Evolutionary conservation across 495 filamentous ascomycete genomes (phyloP).

Genomic region (Glonium stellatum): DNA sequence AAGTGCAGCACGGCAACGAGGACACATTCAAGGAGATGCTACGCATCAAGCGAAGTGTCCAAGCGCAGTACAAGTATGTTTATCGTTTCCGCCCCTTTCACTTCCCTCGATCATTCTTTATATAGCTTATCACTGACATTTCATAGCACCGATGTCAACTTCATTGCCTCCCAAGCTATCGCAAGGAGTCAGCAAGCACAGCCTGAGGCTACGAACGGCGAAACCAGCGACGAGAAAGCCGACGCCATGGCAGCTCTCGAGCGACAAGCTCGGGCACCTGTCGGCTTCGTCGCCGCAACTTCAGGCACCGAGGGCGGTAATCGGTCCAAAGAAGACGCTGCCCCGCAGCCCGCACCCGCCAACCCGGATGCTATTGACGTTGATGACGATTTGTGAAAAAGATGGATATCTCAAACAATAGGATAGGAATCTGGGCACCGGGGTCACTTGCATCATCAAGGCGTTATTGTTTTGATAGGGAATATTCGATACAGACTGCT

Average conservation of each 20-base stretch:
- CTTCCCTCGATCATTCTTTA: neutral
- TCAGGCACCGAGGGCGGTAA: slow-evolving; percentile 72
- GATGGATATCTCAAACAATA: neutral
- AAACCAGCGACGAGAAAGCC: slow-evolving; percentile 37
- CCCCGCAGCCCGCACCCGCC: slow-evolving; percentile 44
- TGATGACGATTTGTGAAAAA: slow-evolving; percentile 44
- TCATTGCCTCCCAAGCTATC: slow-evolving; percentile 93
- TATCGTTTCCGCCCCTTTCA: neutral
- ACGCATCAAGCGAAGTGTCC: slow-evolving; percentile 91
- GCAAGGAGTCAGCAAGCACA: slow-evolving; percentile 65
- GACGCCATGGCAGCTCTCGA: slow-evolving; percentile 93
- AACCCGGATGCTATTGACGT: slow-evolving; percentile 91
- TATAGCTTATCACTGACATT: neutral
- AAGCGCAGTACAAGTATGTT: slow-evolving; percentile 85
- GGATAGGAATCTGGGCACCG: neutral
- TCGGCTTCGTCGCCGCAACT: slow-evolving; percentile 84
- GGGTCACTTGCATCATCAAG: neutral
- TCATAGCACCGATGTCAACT: slow-evolving; percentile 84
- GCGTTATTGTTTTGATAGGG: neutral
- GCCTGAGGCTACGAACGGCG: slow-evolving; percentile 32
- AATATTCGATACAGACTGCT: too few relatives aligned
- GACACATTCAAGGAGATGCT: slow-evolving; percentile 99
- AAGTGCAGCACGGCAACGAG: slow-evolving; percentile 96
- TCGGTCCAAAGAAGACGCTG: slow-evolving; percentile 38
- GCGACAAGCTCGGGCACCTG: slow-evolving; percentile 77